Conservation (phyloP, 345 rosid genomes). For the Citrus sp. region DNA sequence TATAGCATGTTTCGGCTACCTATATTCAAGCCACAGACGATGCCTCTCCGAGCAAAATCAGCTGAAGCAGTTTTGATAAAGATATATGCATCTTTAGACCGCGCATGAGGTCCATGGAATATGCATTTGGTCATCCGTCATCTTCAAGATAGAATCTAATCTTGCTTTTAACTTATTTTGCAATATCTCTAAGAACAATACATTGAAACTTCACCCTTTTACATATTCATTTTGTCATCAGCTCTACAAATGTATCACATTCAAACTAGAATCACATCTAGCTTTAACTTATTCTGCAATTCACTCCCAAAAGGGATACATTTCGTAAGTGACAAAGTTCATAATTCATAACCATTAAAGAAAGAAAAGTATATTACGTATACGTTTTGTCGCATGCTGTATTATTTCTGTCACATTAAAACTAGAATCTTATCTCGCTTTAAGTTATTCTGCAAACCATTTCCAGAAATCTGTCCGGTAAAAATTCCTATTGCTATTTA, state of each 20-base stretch:
- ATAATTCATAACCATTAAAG: not conserved
- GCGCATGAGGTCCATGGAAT: constrained; percentile 2
- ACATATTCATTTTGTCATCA: constrained; percentile 8
- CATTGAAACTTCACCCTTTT: not conserved
- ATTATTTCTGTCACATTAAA: not conserved
- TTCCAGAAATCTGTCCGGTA: not conserved
- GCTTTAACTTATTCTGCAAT: constrained; percentile 17
- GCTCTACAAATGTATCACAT: not conserved
- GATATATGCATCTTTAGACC: not conserved
- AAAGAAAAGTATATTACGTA: not conserved
- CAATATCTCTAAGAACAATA: not conserved
- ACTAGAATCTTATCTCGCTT: constrained; percentile 5
- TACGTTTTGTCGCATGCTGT: not conserved
- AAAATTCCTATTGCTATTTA: not conserved
- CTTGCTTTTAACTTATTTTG: constrained; percentile 14
- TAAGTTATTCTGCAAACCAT: constrained; percentile 13
- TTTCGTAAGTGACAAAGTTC: not conserved
- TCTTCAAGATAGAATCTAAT: constrained; percentile 26
- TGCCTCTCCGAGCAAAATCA: constrained; percentile 1
- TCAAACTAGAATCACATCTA: constrained; percentile 16
- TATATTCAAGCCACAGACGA: not conserved
- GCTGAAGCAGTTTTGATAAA: not conserved
- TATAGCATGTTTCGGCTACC: not conserved
- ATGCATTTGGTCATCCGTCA: constrained; percentile 4
- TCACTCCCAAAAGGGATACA: not conserved